These are phyloP conservation scores for Lepidium africanum DNA, from an alignment of 345 rosid genomes.

Conservation along the genomic window DNA sequence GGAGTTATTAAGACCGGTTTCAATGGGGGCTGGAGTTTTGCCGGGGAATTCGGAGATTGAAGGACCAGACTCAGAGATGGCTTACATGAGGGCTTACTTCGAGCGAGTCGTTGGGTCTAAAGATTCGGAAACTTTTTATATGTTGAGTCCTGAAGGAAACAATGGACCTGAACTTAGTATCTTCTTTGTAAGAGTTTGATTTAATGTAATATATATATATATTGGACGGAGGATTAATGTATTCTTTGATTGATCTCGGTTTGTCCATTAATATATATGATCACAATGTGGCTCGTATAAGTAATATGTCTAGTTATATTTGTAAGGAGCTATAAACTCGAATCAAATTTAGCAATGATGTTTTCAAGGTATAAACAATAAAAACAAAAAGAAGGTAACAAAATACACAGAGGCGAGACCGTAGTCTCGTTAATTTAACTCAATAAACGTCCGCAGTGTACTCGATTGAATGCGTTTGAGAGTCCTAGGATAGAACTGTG, in stretches of 20 bases:
- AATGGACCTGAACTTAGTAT: constrained; percentile 82
- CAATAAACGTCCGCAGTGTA: too few relatives aligned
- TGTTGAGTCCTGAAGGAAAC: constrained; percentile 79
- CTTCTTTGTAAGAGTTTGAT: constrained; percentile 61
- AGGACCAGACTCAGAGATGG: constrained; percentile 64
- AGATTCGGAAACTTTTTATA: constrained; percentile 73
- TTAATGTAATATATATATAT: neutral
- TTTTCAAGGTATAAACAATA: too few relatives aligned
- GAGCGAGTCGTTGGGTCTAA: constrained; percentile 77
- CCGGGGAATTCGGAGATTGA: constrained; percentile 62
- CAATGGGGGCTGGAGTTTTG: constrained; percentile 85
- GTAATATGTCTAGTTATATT: too few relatives aligned
- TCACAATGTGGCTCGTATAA: too few relatives aligned
- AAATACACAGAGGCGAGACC: too few relatives aligned
- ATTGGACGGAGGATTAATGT: neutral
- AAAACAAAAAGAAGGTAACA: too few relatives aligned
- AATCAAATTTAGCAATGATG: too few relatives aligned
- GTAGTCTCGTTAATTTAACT: too few relatives aligned
- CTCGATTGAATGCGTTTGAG: too few relatives aligned
- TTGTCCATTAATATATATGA: neutral
- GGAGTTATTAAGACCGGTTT: constrained; percentile 70
- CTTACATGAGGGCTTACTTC: constrained; percentile 72
- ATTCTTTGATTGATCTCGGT: neutral
- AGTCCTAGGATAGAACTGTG: too few relatives aligned
- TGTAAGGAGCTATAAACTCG: too few relatives aligned